Base-by-base conservation (phyloP, 306 rosid genomes). In the Prunus mongolica region DNA sequence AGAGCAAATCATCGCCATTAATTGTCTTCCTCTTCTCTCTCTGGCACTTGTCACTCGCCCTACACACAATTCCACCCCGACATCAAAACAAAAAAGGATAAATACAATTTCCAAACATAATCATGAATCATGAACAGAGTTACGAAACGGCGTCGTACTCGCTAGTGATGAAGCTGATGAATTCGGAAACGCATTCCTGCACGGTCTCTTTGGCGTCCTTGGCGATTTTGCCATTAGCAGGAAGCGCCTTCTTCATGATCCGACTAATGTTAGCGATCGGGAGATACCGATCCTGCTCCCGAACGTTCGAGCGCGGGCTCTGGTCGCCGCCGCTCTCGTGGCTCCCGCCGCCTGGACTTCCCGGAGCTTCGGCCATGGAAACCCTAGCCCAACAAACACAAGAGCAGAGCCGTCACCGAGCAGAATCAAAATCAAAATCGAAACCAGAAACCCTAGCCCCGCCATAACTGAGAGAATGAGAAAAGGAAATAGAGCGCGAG, bases 21-120 rank as follows among this genome's bases (percentile, higher is more conserved):
- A 95, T 88, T 2, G 99, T 95, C 90, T 92, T 95, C 79, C 99
- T 85, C 87, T 96, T 96, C 83, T 96, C 99, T 76, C 97, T 91
- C 91, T 88, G 99, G 78, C 99, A 96, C 86, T 92, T 96, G 63
- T 96, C 99, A 73, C 97, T 92, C n/a, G 97, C 99, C 91, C 99
- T 96, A 70, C 82, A 65, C 60, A 78, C 8, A 5, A 78, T 67
- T 71, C 67, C 70, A 51, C 51, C 19, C 64, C 65, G 55, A 69
- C 41, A 25, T 67, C 56, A 82, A 71, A 67, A 22, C 44, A 55
- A 3, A 77, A 49, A 13, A 22, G 27, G n/a, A 71, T 9, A 76
- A 11, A 32, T 56, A 5, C 3, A 46, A 14, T 25, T 38, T 22
- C 1, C 44, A 51, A 22, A 12, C 24, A n/a, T 3, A 52, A 52